Percentiles rank a stretch among this genome's conserved stretches.
Evolutionary conservation across 2,329 filamentous ascomycete genomes (phyloP).

Genomic region (Pseudogymnoascus sp.): DNA sequence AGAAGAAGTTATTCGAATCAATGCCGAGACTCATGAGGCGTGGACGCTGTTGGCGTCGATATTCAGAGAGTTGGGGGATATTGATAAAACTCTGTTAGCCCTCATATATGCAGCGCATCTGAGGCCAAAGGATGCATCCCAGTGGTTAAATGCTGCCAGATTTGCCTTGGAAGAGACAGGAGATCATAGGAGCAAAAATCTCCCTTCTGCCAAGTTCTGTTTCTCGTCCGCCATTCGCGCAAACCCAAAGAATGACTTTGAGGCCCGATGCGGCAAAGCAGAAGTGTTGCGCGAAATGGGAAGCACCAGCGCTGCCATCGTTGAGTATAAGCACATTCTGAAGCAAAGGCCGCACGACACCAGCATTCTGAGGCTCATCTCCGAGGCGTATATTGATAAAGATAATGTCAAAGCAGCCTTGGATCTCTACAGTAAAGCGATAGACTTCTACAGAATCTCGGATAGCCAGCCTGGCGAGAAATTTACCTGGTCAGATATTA

Average conservation of each 20-base stretch:
- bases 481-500: slow-evolving; percentile 66
- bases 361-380: slow-evolving; percentile 27
- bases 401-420: slow-evolving; percentile 26
- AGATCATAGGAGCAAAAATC: slow-evolving; percentile 36
- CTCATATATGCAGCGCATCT: slow-evolving; percentile 55
- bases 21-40: slow-evolving; percentile 57
- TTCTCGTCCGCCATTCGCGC: slow-evolving; percentile 52
- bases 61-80: slow-evolving; percentile 50
- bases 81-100: slow-evolving; percentile 48
- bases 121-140: slow-evolving; percentile 49
- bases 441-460: slow-evolving; percentile 21
- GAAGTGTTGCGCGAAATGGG: slow-evolving; percentile 49
- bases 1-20: slow-evolving; percentile 58
- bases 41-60: slow-evolving; percentile 56
- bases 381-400: slow-evolving; percentile 28
- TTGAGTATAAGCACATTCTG: slow-evolving; percentile 48
- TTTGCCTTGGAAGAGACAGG: slow-evolving; percentile 46
- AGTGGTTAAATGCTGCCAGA: slow-evolving; percentile 49
- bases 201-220: slow-evolving; percentile 48
- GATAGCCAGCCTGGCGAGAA: slow-evolving; percentile 10
- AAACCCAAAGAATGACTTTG: slow-evolving; percentile 44
- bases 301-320: slow-evolving; percentile 43
- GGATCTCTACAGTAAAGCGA: slow-evolving; percentile 26
- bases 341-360: slow-evolving; percentile 41
- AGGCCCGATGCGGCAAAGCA: slow-evolving; percentile 52